Evolutionary conservation across 2,329 filamentous ascomycete species (phyloP), one percentile per base, ranked within the genome.

Genomic region (Aspergillus neotritici): DNA sequence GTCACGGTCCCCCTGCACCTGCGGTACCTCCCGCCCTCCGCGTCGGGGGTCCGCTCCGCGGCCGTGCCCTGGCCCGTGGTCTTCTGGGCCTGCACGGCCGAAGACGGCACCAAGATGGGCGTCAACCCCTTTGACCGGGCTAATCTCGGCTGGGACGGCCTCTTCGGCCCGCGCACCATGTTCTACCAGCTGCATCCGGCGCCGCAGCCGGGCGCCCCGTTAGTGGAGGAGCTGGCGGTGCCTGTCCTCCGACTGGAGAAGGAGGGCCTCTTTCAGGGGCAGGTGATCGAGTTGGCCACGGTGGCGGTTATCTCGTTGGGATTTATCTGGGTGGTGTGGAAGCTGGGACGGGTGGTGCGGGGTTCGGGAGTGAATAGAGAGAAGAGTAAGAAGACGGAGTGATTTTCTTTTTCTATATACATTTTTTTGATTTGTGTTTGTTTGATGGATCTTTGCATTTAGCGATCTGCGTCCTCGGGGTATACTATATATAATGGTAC

Each of bases 61-160:
- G 69, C 80, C n/a, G 64, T 93, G 0, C 86, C 91, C 0, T 90
- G 85, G 70, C 91, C 91, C 0, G 78, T 80, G 0, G 78, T 96
- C 0, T 96, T 96, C 71, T 96, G 90, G 90, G 88, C 89, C 0
- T 97, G 91, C 60, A 74, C 78, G 6, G 78, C 83, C 0, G 65
- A 71, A 31, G 66, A 68, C 29, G 64, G 77, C 1, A 75, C 75
- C 1, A 84, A 86, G 56, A 86, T 91, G 66, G 66, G 77, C 0
- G 77, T 75, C 4, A 95, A 86, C 57, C 91, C 91, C 0, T 97
- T 97, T 64, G 90, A 96, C 63, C 75, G 87, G 5, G 71, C 76
- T n/a, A 80, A 87, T 58, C 57, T 96, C n/a, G 90, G 89, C 1
- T 96, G 90, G 63, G 91, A 96, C 52, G 79, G 76, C 0, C 66